These are phyloP conservation scores for Aspergillus steynii DNA, from an alignment of 495 filamentous ascomycete species.

Conservation along the genomic window DNA sequence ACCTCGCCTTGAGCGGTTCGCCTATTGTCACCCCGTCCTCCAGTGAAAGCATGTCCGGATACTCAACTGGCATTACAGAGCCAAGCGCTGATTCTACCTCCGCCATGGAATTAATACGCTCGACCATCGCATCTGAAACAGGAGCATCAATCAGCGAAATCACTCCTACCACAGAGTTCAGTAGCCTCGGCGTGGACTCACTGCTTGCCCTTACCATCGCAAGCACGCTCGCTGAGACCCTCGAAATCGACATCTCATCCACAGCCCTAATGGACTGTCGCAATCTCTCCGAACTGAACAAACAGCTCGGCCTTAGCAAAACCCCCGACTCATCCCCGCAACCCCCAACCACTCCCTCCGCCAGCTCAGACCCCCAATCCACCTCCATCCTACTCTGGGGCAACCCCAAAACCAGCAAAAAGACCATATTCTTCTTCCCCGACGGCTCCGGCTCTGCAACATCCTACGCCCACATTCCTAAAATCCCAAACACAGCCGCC, in stretches of 20 bases:
- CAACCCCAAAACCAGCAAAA: constrained; percentile 30
- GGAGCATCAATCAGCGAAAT: constrained; percentile 66
- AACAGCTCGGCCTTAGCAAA: constrained; percentile 36
- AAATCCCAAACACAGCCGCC: constrained; percentile 55
- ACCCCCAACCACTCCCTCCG: constrained; percentile 4
- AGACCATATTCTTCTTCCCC: constrained; percentile 39
- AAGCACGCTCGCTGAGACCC: constrained; percentile 55
- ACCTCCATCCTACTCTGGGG: constrained; percentile 48
- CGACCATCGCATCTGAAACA: constrained; percentile 68
- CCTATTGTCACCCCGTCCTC: constrained; percentile 33
- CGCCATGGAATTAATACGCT: constrained; percentile 48
- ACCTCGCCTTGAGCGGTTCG: constrained; percentile 43
- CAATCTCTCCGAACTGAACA: constrained; percentile 58
- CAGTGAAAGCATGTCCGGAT: constrained; percentile 22
- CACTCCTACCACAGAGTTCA: constrained; percentile 40
- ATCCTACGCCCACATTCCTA: constrained; percentile 61
- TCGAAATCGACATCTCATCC: constrained; percentile 50
- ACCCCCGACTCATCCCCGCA: background rate
- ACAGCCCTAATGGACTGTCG: constrained; percentile 61
- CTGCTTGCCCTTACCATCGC: constrained; percentile 53
- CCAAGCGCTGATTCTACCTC: too few species aligned
- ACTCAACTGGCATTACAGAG: too few species aligned
- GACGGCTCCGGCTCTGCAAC: constrained; percentile 37
- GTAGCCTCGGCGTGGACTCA: constrained; percentile 54
- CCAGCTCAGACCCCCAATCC: constrained; percentile 39